Conservation (phyloP, 176 grass and related monocot genomes). For the Zea luxurians region DNA sequence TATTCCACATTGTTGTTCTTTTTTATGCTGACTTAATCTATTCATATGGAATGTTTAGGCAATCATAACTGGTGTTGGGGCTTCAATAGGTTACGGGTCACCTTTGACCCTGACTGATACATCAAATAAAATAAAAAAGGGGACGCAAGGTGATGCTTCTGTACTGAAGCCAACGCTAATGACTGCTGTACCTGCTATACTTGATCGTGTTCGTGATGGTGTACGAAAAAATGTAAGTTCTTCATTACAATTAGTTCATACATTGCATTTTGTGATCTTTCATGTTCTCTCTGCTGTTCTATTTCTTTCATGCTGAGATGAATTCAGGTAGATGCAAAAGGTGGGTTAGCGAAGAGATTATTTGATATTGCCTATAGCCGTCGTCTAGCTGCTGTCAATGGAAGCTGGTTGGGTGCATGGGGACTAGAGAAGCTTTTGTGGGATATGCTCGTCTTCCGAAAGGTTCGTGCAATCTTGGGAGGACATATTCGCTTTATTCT, state of each 20-base stretch:
- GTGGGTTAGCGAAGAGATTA: slow-evolving; percentile 75
- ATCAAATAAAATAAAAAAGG: slow-evolving; percentile 95
- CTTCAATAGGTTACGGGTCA: slow-evolving; percentile 84
- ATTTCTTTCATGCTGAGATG: neutral
- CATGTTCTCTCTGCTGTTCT: slow-evolving; percentile 8
- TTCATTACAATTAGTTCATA: neutral
- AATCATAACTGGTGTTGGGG: slow-evolving; percentile 73
- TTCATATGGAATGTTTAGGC: slow-evolving; percentile 50
- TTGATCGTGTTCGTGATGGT: slow-evolving; percentile 84
- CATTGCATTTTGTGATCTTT: slow-evolving; percentile 12
- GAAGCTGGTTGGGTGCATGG: slow-evolving; percentile 97
- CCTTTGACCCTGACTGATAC: slow-evolving; percentile 90
- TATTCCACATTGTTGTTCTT: slow-evolving; percentile 11
- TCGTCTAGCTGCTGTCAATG: slow-evolving; percentile 79
- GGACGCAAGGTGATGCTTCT: slow-evolving; percentile 82
- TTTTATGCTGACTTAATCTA: slow-evolving; percentile 28
- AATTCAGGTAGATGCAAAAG: slow-evolving; percentile 83
- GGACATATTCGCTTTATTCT: slow-evolving; percentile 76
- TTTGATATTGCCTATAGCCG: slow-evolving; percentile 84
- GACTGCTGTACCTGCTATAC: slow-evolving; percentile 95
- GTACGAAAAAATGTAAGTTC: slow-evolving; percentile 84
- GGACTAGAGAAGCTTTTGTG: slow-evolving; percentile 83
- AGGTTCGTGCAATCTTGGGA: slow-evolving; percentile 76
- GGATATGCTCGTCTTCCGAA: slow-evolving; percentile 86
- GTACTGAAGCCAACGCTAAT: slow-evolving; percentile 78